A percentile compares a stretch with the other conserved stretches of the same genome.
These are phyloP conservation scores for Boletus holoroseus DNA, from an alignment of 1,284 basidiomycete genomes.

Conservation along the genomic window DNA sequence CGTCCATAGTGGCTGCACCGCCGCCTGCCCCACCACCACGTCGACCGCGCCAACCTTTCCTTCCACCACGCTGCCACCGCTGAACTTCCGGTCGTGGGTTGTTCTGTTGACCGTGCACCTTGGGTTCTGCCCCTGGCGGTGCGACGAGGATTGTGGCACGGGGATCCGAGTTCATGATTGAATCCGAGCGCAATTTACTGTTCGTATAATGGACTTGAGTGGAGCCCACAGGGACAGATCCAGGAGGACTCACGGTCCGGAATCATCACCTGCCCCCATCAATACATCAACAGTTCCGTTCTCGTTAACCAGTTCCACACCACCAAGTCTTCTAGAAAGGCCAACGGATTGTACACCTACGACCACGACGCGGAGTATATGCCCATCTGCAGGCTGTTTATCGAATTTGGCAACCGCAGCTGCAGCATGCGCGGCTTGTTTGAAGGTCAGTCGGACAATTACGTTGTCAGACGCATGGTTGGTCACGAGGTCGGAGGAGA, in stretches of 20 bases:
- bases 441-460: slow-evolving; percentile 69
- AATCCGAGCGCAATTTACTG: slow-evolving; percentile 84
- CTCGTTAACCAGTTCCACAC: slow-evolving; percentile 52
- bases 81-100: slow-evolving; percentile 25
- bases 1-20: slow-evolving; percentile 35
- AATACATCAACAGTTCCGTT: slow-evolving; percentile 66
- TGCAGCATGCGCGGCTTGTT: slow-evolving; percentile 56
- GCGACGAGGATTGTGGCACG: slow-evolving; percentile 64
- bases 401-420: slow-evolving; percentile 71
- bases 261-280: slow-evolving; percentile 44
- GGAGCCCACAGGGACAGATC: background rate
- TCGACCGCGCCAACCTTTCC: slow-evolving; percentile 25
- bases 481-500: slow-evolving; percentile 45
- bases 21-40: slow-evolving; percentile 39
- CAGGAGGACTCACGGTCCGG: slow-evolving; percentile 52
- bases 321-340: slow-evolving; percentile 39
- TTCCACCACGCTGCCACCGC: slow-evolving; percentile 33
- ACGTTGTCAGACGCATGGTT: slow-evolving; percentile 43
- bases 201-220: background rate
- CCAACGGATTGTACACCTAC: slow-evolving; percentile 46
- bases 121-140: slow-evolving; percentile 61
- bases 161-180: slow-evolving; percentile 61
- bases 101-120: slow-evolving; percentile 45
- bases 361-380: slow-evolving; percentile 59
- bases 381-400: slow-evolving; percentile 77